Percentiles rank a stretch among this genome's conserved stretches.
Evolutionary conservation across 371 early-diverging fungal species (phyloP).

Genomic region (Pancytospora epiphaga): DNA sequence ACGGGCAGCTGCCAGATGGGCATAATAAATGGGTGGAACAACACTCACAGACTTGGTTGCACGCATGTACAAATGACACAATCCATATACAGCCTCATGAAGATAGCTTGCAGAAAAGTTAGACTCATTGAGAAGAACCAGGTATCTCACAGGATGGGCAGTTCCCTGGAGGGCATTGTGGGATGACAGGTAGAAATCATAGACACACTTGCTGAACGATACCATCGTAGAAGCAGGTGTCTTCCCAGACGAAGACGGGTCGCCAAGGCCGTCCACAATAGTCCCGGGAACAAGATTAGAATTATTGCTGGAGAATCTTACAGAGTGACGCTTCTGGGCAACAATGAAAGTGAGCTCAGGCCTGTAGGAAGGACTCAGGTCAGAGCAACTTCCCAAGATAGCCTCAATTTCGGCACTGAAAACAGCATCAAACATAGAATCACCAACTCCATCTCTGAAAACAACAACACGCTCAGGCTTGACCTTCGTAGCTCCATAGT

Average conservation of each 20-base stretch:
- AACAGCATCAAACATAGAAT: conserved; percentile 73
- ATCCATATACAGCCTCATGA: conserved; percentile 70
- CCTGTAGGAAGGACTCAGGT: conserved; percentile 65
- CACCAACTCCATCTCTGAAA: conserved; percentile 82
- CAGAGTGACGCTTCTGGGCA: conserved; percentile 86
- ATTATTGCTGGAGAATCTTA: conserved; percentile 64
- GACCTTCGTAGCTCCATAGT: background rate
- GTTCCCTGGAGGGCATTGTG: conserved; percentile 83
- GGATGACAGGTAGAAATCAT: conserved; percentile 79
- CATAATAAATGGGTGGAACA: conserved; percentile 74
- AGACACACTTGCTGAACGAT: conserved; percentile 54
- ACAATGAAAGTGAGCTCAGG: conserved; percentile 78
- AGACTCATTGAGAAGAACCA: conserved; percentile 73
- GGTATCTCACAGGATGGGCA: conserved; percentile 75
- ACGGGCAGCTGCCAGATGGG: conserved; percentile 68
- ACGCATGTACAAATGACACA: conserved; percentile 76
- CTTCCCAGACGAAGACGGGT: conserved; percentile 63
- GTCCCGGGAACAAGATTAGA: conserved; percentile 74
- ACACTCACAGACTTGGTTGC: conserved; percentile 71
- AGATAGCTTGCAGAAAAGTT: conserved; percentile 67
- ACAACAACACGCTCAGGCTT: conserved; percentile 74
- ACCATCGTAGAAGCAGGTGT: background rate
- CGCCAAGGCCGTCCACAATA: conserved; percentile 73
- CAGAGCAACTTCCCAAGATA: conserved; percentile 67
- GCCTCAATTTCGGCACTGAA: conserved; percentile 69